These are phyloP conservation scores for Exophiala xenobiotica DNA, from an alignment of 2,329 filamentous ascomycete genomes.

Conservation along the genomic window DNA sequence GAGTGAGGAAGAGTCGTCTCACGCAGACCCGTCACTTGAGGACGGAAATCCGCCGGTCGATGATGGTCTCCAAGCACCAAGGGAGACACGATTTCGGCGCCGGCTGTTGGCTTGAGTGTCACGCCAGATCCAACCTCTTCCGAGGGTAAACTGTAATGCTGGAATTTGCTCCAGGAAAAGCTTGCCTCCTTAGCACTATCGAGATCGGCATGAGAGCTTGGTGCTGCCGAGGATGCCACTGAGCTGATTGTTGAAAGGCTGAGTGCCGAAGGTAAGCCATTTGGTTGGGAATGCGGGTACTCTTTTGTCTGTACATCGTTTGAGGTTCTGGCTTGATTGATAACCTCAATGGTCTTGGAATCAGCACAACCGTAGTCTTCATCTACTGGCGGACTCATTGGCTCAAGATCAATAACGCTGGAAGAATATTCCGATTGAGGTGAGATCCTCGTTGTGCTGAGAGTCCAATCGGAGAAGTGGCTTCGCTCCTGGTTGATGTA, in stretches of 20 bases:
- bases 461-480: constrained; percentile 44
- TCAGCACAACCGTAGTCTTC: constrained; percentile 1
- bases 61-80: constrained; percentile 22
- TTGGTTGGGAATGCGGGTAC: constrained; percentile 30
- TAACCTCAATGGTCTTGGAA: constrained; percentile 1
- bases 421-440: constrained; percentile 23
- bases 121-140: constrained; percentile 21
- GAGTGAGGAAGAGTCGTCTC: constrained; percentile 31
- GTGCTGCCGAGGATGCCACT: constrained; percentile 27
- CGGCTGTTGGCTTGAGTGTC: constrained; percentile 20
- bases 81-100: constrained; percentile 1
- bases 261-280: constrained; percentile 29
- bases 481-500: constrained; percentile 34
- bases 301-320: constrained; percentile 19
- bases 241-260: constrained; percentile 42
- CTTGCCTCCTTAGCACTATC: constrained; percentile 14
- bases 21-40: constrained; percentile 5
- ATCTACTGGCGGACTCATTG: constrained; percentile 18
- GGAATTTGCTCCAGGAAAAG: constrained; percentile 22
- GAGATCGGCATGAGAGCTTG: constrained; percentile 21
- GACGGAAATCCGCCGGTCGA: constrained; percentile 19
- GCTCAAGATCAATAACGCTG: constrained; percentile 26
- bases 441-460: constrained; percentile 35
- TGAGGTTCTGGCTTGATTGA: neutral
- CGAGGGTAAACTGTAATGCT: constrained; percentile 28